These are phyloP conservation scores for Zhuliangozyma blackwelliae DNA, from an alignment of 1,139 yeast genomes.

Conservation along the genomic window DNA sequence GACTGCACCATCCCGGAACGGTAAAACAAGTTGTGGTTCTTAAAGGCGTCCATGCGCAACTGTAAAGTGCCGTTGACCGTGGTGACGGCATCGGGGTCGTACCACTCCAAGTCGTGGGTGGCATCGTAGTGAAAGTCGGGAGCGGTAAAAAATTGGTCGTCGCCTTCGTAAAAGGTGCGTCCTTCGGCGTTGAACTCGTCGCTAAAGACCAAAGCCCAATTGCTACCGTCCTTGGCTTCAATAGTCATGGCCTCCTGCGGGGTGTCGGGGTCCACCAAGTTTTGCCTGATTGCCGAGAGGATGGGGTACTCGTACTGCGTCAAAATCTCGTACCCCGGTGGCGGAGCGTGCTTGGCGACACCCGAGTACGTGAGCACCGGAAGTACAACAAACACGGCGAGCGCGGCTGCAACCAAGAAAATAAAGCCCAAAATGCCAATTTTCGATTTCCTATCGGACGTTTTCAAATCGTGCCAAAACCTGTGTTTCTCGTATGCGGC, in stretches of 20 bases:
- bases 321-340: conserved; percentile 41
- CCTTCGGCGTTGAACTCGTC: conserved; percentile 85
- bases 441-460: conserved; percentile 56
- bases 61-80: conserved; percentile 66
- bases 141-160: conserved; percentile 80
- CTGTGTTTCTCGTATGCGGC: conserved; percentile 71
- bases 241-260: conserved; percentile 51
- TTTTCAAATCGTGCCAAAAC: conserved; percentile 54
- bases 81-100: conserved; percentile 74
- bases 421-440: conserved; percentile 60
- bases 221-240: conserved; percentile 49
- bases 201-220: conserved; percentile 69
- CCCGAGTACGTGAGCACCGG: conserved; percentile 80
- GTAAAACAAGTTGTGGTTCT: conserved; percentile 67
- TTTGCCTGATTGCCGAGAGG: conserved; percentile 57
- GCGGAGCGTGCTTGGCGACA: conserved; percentile 31
- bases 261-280: conserved; percentile 74
- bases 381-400: conserved; percentile 61
- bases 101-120: conserved; percentile 83
- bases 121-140: conserved; percentile 76
- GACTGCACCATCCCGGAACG: conserved; percentile 82
- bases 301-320: conserved; percentile 57
- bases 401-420: conserved; percentile 51
- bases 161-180: conserved; percentile 76
- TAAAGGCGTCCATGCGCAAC: conserved; percentile 66